Evolutionary conservation across 208 protist species (phyloP).

Genomic region (Acanthamoeba polyphaga): DNA sequence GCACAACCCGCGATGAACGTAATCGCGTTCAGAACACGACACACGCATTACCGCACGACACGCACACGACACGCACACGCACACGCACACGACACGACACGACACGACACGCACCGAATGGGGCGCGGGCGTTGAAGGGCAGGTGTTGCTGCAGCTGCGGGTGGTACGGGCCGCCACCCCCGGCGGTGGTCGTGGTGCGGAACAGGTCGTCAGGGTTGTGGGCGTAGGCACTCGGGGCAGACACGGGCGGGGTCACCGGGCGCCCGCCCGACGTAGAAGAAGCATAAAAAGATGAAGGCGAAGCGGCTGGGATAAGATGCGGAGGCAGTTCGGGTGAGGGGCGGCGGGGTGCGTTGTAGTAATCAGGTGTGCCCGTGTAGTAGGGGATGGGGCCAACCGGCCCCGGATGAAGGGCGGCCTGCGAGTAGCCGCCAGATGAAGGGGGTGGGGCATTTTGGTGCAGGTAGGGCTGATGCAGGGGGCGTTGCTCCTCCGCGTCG

Average conservation of each 20-base stretch:
- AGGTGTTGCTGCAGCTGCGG: background rate
- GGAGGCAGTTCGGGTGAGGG: no score
- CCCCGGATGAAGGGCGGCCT: background rate
- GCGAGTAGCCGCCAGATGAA: background rate
- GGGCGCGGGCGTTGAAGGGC: background rate
- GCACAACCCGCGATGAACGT: background rate
- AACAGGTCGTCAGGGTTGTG: constrained; percentile 36
- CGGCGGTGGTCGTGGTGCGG: background rate
- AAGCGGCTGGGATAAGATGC: background rate
- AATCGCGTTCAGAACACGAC: background rate
- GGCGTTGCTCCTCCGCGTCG: constrained; percentile 23
- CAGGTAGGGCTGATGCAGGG: background rate
- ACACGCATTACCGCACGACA: background rate
- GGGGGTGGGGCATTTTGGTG: background rate
- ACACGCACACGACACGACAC: background rate
- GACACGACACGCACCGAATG: background rate
- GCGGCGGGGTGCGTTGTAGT: background rate
- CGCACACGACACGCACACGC: background rate
- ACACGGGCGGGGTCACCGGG: background rate
- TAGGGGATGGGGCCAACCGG: background rate
- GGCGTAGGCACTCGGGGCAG: background rate
- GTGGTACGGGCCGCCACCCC: background rate
- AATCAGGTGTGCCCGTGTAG: background rate
- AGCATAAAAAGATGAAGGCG: background rate
- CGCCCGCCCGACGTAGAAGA: background rate